Conservation (phyloP, 257 asterid species). For the Coffea canephora region DNA sequence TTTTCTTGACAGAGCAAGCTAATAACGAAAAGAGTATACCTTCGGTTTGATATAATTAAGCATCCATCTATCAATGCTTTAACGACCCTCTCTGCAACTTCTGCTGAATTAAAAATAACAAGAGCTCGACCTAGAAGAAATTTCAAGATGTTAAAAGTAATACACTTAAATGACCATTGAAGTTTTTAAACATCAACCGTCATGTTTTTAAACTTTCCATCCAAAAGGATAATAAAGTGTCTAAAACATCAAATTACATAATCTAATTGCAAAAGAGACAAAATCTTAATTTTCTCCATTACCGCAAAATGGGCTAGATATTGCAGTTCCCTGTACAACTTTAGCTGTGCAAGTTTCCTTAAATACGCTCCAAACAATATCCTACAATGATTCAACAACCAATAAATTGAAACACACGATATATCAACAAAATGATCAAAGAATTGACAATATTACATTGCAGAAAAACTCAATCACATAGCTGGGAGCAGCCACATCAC, state of each 20-base stretch:
- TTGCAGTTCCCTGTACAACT: conserved; percentile 58
- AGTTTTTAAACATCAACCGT: neutral
- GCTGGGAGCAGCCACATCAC: neutral
- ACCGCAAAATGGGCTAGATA: conserved; percentile 67
- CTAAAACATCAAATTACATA: neutral
- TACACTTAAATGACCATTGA: neutral
- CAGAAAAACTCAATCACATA: neutral
- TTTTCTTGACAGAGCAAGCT: neutral
- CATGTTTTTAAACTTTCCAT: too few species aligned
- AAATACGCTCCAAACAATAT: conserved; percentile 68
- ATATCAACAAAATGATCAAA: neutral
- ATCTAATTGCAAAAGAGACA: neutral
- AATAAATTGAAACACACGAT: conserved; percentile 4
- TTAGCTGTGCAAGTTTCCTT: conserved; percentile 54
- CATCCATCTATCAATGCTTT: conserved; percentile 51
- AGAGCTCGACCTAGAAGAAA: conserved; percentile 74
- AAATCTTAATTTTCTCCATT: conserved; percentile 16
- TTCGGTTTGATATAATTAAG: conserved; percentile 60
- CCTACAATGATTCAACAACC: conserved; percentile 42
- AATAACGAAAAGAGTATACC: conserved; percentile 36
- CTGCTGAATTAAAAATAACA: conserved; percentile 53
- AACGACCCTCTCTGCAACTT: conserved; percentile 49
- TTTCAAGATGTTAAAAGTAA: neutral
- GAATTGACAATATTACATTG: neutral
- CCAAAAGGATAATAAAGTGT: neutral